Base-by-base conservation (phyloP, 345 rosid genomes). In the Gossypium turneri region DNA sequence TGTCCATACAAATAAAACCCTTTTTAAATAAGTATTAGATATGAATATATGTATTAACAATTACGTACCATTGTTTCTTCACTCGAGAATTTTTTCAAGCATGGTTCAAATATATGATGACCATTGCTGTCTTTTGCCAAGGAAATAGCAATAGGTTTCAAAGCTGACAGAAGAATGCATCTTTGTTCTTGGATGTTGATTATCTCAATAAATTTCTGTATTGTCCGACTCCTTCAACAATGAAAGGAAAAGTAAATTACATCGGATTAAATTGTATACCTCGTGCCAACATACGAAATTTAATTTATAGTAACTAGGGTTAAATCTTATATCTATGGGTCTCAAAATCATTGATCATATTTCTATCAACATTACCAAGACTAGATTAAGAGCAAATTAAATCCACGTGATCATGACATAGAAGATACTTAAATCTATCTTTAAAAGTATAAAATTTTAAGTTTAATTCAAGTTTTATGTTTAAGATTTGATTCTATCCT, bases 71-170 rank as follows among this genome's bases (percentile, higher is more conserved):
- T 41, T 2, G 66, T 58, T 20, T 68, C 80, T 12, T 80, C 74
- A n/a, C 9, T 19, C 0, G 75, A 11, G 24, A 85, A 72, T 43
- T 19, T 52, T 16, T 24, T 45, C 13, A 82, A 19, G 76, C 85
- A 82, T 58, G 59, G 81, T 19, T 53, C 47, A 63, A 85, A 79
- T 9, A 85, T 74, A 71, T 72, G 84, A 70, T 79, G 48, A 3
- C 82, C 88, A 74, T 74, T 75, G 2, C 13, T 17, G 51, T 77
- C 47, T 19, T 70, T 76, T 79, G 64, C 38, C 73, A 85, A 77
- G 11, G 38, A 1, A 7, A 75, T 38, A 58, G 74, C 51, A 13
- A 71, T 55, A 2, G 60, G 47, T 58, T 45, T 72, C 78, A 82
- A 58, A 52, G 47, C 61, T 0, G 80, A 64, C 8, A 72, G 24